phyloP scores from a whole-genome alignment of 2,329 filamentous ascomycete species.

The Lecanicillium sp. region DNA sequence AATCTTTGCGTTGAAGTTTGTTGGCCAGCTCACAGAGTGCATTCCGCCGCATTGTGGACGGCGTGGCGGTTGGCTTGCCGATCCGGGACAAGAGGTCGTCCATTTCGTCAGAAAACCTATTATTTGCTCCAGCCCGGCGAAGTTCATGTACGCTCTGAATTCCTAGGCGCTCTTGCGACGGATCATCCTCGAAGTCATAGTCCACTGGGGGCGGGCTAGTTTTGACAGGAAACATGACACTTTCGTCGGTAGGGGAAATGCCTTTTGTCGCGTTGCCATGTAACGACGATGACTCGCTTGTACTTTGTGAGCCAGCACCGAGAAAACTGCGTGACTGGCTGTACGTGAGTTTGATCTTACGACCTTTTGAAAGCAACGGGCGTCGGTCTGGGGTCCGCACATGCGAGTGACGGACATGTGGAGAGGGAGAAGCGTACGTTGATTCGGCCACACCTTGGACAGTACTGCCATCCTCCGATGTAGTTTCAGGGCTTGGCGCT shows the following conservation, averaged over 20 bases:
- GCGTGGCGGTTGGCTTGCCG: constrained; percentile 37
- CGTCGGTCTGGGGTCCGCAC: constrained; percentile 18
- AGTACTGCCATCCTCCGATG: neutral
- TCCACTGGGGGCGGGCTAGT: constrained; percentile 14
- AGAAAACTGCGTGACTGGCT: constrained; percentile 24
- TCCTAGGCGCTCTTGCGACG: constrained; percentile 33
- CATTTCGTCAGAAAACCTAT: constrained; percentile 57
- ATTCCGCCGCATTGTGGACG: constrained; percentile 46
- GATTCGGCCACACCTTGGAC: neutral
- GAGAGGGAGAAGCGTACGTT: constrained; percentile 1
- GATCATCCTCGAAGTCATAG: constrained; percentile 23
- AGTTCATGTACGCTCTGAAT: constrained; percentile 60
- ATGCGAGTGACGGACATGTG: neutral
- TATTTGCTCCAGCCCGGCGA: constrained; percentile 58
- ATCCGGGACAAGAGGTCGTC: constrained; percentile 57
- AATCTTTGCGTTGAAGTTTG: constrained; percentile 54
- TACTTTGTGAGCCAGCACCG: constrained; percentile 16
- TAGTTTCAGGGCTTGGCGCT: neutral
- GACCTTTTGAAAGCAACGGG: constrained; percentile 18
- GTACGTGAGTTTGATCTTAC: constrained; percentile 27
- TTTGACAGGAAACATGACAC: constrained; percentile 1
- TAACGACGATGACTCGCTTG: constrained; percentile 10
- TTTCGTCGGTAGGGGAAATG: neutral
- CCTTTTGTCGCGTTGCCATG: constrained; percentile 3
- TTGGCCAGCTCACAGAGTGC: constrained; percentile 53